Percentiles rank a stretch among this genome's conserved stretches.
phyloP scores from a whole-genome alignment of 495 filamentous ascomycete species.

The Podospora conica region DNA sequence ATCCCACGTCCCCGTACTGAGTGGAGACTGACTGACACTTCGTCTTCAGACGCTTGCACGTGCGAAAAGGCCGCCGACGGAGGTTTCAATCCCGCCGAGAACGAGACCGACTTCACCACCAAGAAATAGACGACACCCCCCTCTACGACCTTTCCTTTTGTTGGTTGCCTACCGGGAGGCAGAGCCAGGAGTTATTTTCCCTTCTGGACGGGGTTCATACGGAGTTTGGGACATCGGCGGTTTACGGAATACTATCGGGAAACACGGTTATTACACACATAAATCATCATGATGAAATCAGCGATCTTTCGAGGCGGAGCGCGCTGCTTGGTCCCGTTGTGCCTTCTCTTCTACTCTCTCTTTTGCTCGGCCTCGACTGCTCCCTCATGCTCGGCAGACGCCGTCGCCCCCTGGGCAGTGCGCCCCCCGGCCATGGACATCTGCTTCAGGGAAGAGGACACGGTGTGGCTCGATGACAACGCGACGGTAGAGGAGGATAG shows the following conservation, averaged over 20 bases:
- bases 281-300: neutral
- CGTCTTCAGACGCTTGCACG: conserved; percentile 63
- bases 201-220: neutral
- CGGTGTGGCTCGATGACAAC: neutral
- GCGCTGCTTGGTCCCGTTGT: neutral
- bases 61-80: conserved; percentile 67
- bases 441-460: neutral
- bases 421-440: neutral
- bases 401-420: neutral
- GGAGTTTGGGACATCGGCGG: neutral
- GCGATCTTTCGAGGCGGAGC: neutral
- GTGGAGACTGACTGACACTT: conserved; percentile 5
- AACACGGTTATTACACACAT: neutral
- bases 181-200: neutral
- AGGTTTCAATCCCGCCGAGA: conserved; percentile 39
- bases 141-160: conserved; percentile 1
- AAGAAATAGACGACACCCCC: conserved; percentile 33
- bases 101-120: conserved; percentile 80
- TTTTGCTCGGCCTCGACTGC: neutral
- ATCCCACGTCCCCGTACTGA: neutral
- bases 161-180: neutral
- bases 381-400: neutral
- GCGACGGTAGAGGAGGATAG: neutral
- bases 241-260: neutral
- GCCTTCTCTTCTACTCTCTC: neutral